Evolutionary conservation across 306 rosid species (phyloP).

Genomic region (Vigna nakashimae): DNA sequence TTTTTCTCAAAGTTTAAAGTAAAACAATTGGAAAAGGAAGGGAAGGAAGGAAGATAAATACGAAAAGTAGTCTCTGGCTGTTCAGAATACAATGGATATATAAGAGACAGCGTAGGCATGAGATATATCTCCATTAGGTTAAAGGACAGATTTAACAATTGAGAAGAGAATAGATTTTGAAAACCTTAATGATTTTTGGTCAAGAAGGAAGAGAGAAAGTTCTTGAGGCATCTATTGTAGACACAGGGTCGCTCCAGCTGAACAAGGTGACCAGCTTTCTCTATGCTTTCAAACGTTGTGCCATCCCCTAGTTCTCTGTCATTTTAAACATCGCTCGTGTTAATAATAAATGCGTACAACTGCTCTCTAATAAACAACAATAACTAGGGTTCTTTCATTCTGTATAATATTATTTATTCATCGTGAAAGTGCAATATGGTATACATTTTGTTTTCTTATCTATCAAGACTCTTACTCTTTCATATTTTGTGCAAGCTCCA

Average conservation of each 20-base stretch:
- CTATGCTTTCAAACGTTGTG: constrained; percentile 62
- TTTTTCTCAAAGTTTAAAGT: too few relatives aligned
- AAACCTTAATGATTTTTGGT: not conserved
- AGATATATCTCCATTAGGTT: not conserved
- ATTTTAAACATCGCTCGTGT: not conserved
- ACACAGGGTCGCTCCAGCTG: constrained; percentile 78
- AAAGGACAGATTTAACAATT: not conserved
- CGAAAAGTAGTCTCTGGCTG: not conserved
- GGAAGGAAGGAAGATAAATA: too few relatives aligned
- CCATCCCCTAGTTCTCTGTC: constrained; percentile 64
- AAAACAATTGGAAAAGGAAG: too few relatives aligned
- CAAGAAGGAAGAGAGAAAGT: constrained; percentile 39
- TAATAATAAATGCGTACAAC: not conserved
- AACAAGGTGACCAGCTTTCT: constrained; percentile 84
- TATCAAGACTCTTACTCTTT: constrained; percentile 56
- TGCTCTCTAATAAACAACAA: not conserved
- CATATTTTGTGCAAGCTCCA: constrained; percentile 78
- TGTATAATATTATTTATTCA: too few relatives aligned
- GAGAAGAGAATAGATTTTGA: not conserved
- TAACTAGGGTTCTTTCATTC: not conserved
- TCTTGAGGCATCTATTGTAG: constrained; percentile 52
- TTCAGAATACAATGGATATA: not conserved
- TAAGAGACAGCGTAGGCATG: not conserved
- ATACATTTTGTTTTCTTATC: not conserved
- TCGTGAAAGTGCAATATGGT: not conserved